These are phyloP conservation scores for Mesotaenium endlicherianum DNA, from an alignment of 139 green algal genomes.

Conservation along the genomic window DNA sequence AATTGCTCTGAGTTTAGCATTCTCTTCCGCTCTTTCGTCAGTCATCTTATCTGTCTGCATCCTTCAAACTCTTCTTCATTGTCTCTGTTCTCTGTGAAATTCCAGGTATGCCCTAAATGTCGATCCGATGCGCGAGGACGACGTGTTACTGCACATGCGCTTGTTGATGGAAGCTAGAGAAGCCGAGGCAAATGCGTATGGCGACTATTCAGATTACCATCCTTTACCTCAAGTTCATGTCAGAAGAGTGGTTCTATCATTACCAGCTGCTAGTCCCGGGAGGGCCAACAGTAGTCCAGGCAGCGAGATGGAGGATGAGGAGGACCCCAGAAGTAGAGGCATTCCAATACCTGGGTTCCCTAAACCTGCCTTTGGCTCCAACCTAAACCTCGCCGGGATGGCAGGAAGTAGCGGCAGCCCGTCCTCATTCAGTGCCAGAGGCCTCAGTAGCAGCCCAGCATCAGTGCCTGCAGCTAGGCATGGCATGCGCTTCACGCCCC, in stretches of 20 bases:
- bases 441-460: too few species aligned
- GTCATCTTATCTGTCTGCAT: neutral
- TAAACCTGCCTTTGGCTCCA: slow-evolving; percentile 28
- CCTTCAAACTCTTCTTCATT: neutral
- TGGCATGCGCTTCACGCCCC: neutral
- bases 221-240: neutral
- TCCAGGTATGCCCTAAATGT: slow-evolving; percentile 45
- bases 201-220: neutral
- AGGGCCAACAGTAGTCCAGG: neutral
- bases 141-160: slow-evolving; percentile 89
- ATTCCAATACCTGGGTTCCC: slow-evolving; percentile 1
- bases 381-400: neutral
- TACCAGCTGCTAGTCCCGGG: neutral
- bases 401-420: neutral
- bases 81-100: neutral
- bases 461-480: too few species aligned
- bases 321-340: neutral
- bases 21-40: neutral
- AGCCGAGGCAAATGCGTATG: slow-evolving; percentile 10
- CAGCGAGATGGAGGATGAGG: neutral
- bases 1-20: neutral
- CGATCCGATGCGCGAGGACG: slow-evolving; percentile 66
- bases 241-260: neutral
- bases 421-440: neutral
- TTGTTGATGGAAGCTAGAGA: slow-evolving; percentile 81